Percentiles rank a stretch among this genome's conserved stretches.
Evolutionary conservation across 805 yeast species (phyloP).

Genomic region (Lipomyces chichibuensis): DNA sequence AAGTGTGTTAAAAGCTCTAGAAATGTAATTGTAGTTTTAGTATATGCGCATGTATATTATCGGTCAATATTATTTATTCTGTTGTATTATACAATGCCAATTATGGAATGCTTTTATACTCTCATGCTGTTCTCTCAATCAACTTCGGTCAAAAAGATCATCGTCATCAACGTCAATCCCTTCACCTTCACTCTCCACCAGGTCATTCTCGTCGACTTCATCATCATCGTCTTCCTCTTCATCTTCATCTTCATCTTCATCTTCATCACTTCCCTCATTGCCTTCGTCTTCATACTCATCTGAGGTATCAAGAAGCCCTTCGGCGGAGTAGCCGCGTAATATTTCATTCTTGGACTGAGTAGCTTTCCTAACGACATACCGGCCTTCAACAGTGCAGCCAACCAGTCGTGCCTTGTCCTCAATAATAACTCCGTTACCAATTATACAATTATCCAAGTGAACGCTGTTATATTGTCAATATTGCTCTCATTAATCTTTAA

Average conservation of each 20-base stretch:
- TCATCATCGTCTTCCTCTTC: constrained; percentile 29
- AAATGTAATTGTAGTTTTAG: not conserved
- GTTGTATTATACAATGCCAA: constrained; percentile 3
- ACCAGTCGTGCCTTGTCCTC: constrained; percentile 66
- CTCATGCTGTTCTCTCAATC: not conserved
- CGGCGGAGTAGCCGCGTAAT: constrained; percentile 46
- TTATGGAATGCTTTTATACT: not conserved
- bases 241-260: constrained; percentile 21
- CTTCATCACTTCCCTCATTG: constrained; percentile 23
- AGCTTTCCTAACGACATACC: constrained; percentile 65
- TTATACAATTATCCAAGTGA: constrained; percentile 79
- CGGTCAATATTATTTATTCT: not conserved
- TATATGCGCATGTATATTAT: not conserved
- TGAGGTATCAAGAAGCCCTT: constrained; percentile 43
- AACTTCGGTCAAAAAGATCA: constrained; percentile 33
- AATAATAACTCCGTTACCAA: constrained; percentile 71
- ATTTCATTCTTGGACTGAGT: constrained; percentile 47
- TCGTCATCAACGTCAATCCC: constrained; percentile 35
- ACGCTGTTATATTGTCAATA: constrained; percentile 25
- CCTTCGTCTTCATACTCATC: constrained; percentile 38
- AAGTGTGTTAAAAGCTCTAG: not conserved
- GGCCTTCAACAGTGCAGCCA: constrained; percentile 84
- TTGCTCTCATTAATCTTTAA: not conserved
- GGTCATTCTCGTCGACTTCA: constrained; percentile 29
- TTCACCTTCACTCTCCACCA: constrained; percentile 31